Evolutionary conservation across 208 protist genomes (phyloP), one percentile per base, ranked within the genome.

Genomic region (Leishmania amazonensis): DNA sequence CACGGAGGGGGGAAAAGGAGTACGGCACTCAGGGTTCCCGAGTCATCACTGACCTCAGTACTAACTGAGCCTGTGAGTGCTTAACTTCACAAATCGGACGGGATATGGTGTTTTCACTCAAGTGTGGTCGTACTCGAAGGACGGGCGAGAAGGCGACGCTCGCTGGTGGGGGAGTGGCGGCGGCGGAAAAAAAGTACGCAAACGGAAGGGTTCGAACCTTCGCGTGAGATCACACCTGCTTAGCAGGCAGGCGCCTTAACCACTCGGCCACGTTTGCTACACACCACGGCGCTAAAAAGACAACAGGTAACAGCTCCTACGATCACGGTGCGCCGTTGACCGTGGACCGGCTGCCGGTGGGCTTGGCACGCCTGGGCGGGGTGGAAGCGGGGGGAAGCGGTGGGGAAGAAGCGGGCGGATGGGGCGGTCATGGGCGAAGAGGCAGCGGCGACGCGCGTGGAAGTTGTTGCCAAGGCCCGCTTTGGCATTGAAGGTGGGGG

Each of bases 211-310:
- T 96, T 96, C 93, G 93, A 96, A 96, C 93, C 93, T 96, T 91
- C 93, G 93, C 93, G 90, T 94, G 90, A 96, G 89, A 94, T 96
- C 90, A 94, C 93, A 96, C 88, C 90, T 93, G 90, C 93, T 96
- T 96, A 96, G 93, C 93, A 96, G 93, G 93, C 93, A 93, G 90
- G 88, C 93, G 93, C 93, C 90, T 96, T 96, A 94, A 95, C 91
- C 93, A 96, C 89, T 94, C 93, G 93, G 91, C 91, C 90, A 96
- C 87, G 86, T 96, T 96, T 94, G 93, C 93, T 76, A 73, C 45
- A 13, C 5, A 3, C 0, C 4, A 1, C 0, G 3, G 28, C 2
- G n/a, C 5, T 3, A 24, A 60, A 15, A n/a, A 35, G 40, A 74
- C 2, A 35, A 47, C 0, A 81, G 21, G 42, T 73, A 49, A 71